A percentile compares a stretch with the other conserved stretches of the same genome.
These are phyloP conservation scores for Syzygium grande DNA, from an alignment of 345 rosid species.

Conservation along the genomic window DNA sequence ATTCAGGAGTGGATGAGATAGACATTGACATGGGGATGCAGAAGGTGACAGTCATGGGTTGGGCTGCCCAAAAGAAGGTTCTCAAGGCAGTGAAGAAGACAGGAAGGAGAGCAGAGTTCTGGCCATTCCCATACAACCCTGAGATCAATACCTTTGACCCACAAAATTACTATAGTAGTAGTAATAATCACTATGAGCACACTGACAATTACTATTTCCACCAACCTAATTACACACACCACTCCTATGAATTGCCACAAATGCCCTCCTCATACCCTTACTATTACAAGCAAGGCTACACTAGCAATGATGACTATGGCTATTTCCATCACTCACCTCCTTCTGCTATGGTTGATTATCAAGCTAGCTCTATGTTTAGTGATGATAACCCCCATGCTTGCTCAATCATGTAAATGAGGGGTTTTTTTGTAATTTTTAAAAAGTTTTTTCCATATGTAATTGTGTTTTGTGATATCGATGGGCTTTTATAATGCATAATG, in stretches of 20 bases:
- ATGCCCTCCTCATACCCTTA: conserved; percentile 12
- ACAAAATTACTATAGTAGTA: conserved; percentile 2
- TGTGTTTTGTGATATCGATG: neutral
- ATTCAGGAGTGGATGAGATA: conserved; percentile 57
- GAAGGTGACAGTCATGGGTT: conserved; percentile 77
- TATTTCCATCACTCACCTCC: conserved; percentile 27
- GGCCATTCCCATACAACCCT: conserved; percentile 59
- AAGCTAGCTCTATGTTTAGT: conserved; percentile 40
- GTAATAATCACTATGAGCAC: neutral
- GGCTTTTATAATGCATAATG: neutral
- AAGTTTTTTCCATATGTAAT: neutral
- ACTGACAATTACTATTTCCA: neutral
- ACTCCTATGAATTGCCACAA: conserved; percentile 1
- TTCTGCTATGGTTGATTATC: conserved; percentile 14
- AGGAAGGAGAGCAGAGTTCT: conserved; percentile 51
- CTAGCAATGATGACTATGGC: conserved; percentile 29
- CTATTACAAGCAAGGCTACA: conserved; percentile 39
- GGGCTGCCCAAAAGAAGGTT: conserved; percentile 51
- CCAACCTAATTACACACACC: neutral
- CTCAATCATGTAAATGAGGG: conserved; percentile 29
- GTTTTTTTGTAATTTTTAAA: neutral
- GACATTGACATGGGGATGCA: conserved; percentile 53
- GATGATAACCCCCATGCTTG: conserved; percentile 86
- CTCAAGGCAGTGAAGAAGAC: conserved; percentile 51
- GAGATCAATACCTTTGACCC: conserved; percentile 28